Conservation (phyloP, 768 basidiomycete species). For the Xanthoconium purpureum region DNA sequence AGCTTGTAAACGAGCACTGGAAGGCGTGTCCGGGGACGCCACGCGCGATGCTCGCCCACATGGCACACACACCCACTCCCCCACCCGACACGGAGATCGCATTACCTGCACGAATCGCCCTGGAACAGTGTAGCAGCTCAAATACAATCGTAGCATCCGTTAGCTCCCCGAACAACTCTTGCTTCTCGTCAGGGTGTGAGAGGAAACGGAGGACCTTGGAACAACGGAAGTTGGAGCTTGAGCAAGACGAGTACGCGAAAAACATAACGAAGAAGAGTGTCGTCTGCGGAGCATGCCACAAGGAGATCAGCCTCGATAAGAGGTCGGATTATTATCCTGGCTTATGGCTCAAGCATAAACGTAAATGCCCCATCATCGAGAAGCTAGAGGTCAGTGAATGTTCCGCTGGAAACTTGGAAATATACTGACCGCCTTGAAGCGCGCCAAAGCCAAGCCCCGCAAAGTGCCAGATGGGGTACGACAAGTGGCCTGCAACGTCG, state of each 20-base stretch:
- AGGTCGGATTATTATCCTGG: conserved; percentile 36
- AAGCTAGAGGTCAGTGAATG: conserved; percentile 26
- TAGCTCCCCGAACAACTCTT: background rate
- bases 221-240: conserved; percentile 26
- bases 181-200: conserved; percentile 20
- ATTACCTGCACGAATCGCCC: conserved; percentile 3
- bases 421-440: conserved; percentile 21
- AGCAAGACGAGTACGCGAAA: conserved; percentile 28
- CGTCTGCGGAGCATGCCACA: conserved; percentile 28
- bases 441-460: conserved; percentile 2
- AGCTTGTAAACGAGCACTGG: conserved; percentile 29
- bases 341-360: conserved; percentile 33
- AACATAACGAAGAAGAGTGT: conserved; percentile 28
- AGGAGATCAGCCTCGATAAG: conserved; percentile 34
- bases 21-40: conserved; percentile 24
- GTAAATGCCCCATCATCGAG: conserved; percentile 27
- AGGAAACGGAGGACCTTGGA: conserved; percentile 29
- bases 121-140: conserved; percentile 1
- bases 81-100: conserved; percentile 9
- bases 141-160: background rate
- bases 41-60: conserved; percentile 9
- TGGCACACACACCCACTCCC: conserved; percentile 12
- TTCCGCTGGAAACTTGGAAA: background rate
- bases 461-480: background rate
- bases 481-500: conserved; percentile 1